Evolutionary conservation across 78 protist species (phyloP).

Genomic region (Dictyostelium brefeldianum): DNA sequence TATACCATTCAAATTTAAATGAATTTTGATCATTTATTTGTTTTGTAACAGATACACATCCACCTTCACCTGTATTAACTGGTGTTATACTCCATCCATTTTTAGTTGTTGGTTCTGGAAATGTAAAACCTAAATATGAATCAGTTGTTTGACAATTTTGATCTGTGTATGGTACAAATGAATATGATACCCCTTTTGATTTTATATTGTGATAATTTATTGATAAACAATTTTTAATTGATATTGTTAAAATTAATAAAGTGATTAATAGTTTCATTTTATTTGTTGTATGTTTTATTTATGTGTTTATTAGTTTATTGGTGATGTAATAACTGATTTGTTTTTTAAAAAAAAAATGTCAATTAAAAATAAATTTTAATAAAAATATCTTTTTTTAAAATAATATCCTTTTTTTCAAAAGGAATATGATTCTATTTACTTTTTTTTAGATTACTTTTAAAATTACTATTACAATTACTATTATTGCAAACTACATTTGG

Average conservation of each 20-base stretch:
- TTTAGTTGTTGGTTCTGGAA: neutral
- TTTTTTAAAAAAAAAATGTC: too few relatives aligned
- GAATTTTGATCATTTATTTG: neutral
- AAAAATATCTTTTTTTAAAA: too few relatives aligned
- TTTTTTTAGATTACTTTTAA: too few relatives aligned
- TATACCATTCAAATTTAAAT: neutral
- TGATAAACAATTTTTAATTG: slow-evolving; percentile 1
- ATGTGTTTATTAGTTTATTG: too few relatives aligned
- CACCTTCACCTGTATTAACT: neutral
- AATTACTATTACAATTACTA: too few relatives aligned
- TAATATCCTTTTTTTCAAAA: too few relatives aligned
- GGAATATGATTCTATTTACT: too few relatives aligned
- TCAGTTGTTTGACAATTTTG: neutral
- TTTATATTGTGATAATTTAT: neutral
- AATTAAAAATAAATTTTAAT: too few relatives aligned
- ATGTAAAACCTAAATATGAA: neutral
- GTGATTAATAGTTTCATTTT: neutral
- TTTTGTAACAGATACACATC: neutral
- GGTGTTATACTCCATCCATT: neutral
- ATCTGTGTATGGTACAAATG: neutral
- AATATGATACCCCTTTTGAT: neutral
- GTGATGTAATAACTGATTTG: too few relatives aligned
- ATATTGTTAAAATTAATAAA: neutral
- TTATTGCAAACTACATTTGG: too few relatives aligned
- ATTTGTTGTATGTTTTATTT: too few relatives aligned